These are phyloP conservation scores for Macrolepiota albuminosa DNA, from an alignment of 768 basidiomycete species.

Conservation along the genomic window DNA sequence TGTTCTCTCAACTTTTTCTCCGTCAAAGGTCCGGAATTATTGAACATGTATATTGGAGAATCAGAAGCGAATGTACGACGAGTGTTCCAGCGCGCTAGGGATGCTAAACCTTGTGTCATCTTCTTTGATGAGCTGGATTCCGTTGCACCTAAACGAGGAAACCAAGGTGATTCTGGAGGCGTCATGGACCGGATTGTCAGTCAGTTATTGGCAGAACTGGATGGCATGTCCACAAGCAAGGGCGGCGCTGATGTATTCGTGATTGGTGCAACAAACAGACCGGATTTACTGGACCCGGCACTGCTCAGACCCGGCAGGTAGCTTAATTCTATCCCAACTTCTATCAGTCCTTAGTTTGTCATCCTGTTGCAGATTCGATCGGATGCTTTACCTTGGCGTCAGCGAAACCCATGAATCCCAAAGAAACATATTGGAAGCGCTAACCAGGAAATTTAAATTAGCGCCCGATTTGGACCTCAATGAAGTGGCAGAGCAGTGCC, in stretches of 20 bases:
- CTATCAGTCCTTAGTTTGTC: background rate
- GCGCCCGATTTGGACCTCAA: conserved; percentile 61
- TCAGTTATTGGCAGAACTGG: conserved; percentile 89
- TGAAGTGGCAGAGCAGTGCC: conserved; percentile 65
- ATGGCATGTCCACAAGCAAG: conserved; percentile 73
- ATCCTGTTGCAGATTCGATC: conserved; percentile 75
- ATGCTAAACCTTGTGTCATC: conserved; percentile 91
- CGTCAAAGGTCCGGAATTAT: conserved; percentile 92
- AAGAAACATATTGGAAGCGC: conserved; percentile 77
- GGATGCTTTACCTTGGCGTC: conserved; percentile 94
- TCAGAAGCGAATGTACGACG: conserved; percentile 96
- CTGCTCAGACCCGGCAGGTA: conserved; percentile 84
- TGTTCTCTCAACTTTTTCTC: conserved; percentile 95
- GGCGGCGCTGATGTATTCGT: conserved; percentile 80
- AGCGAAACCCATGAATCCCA: conserved; percentile 84
- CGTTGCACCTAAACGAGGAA: conserved; percentile 90
- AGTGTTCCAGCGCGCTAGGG: conserved; percentile 86
- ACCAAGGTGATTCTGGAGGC: conserved; percentile 93
- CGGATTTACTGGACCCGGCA: conserved; percentile 88
- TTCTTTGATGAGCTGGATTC: conserved; percentile 97
- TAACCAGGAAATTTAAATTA: conserved; percentile 90
- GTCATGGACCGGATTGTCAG: conserved; percentile 99
- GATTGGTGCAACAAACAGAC: conserved; percentile 93
- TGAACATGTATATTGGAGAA: conserved; percentile 99
- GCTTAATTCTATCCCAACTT: background rate